Base-by-base conservation (phyloP, 805 yeast species). In the Ogataea degrootiae region DNA sequence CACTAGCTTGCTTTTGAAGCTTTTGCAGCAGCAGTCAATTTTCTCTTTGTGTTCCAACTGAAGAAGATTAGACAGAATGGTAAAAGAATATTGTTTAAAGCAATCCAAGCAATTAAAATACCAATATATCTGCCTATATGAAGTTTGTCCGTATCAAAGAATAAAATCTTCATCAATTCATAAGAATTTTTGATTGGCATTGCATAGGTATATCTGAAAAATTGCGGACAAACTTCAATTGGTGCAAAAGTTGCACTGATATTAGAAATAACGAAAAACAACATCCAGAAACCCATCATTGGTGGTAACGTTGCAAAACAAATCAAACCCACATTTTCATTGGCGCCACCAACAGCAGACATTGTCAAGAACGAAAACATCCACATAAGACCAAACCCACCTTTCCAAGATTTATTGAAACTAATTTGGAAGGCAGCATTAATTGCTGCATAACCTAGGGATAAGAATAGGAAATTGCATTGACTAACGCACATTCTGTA, bases 301-400 rank as follows among this genome's bases (percentile, higher is more conserved):
- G 89, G 88, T 0, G 94, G 92, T 43, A 73, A 72, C 15, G 70
- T 47, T 6, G 80, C 65, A 42, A 83, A 67, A 7, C 76, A 60
- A 6, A 85, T 33, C 62, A 80, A 60, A 0, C 82, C 80, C 55
- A 76, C 67, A 51, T 83, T 79, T 64, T 87, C 94, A 59, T 82
- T 84, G 31, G 84, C 82, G 39, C 85, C 79, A 49, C 95, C 95
- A 34, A 85, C 84, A 0, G 91, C 87, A 52, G 80, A 68, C 87
- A 87, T 82, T 6, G 87, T 76, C 43, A 87, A 55, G 61, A 70
- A 87, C 6, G 82, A 73, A 34, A 80, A 55, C 78, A 83, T 74
- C 95, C 95, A 87, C 52, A 76, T 77, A 1, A 86, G 82, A 37
- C 87, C 74, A 63, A 86, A 86, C 0, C 95, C 95, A 8, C 81